Evolutionary conservation across 352 stramenopile species (phyloP), one percentile per base, ranked within the genome.

Genomic region (Phytopythium boreale): DNA sequence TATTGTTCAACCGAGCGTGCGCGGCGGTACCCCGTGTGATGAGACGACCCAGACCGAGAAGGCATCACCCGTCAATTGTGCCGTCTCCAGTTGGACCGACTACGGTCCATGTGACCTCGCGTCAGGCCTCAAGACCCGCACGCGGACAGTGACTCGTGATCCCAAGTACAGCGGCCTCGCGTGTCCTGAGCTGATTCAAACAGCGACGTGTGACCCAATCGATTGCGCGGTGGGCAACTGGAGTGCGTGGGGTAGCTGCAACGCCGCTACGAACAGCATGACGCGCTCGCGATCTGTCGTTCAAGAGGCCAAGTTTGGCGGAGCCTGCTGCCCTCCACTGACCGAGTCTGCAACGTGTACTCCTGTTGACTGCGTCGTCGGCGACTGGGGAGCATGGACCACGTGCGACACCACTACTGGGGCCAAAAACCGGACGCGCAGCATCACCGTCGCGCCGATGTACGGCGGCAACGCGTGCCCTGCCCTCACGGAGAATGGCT

Each of bases 161-260:
- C 71, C 82, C n/a, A 44, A 72, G 34, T 84, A 88, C 59, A 71
- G 75, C 9, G 82, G 82, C 1, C 60, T 84, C 8, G 60, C 69
- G 12, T 89, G 82, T 49, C 60, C 67, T 0, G 62, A 66, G 0
- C 63, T 84, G 3, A 61, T 61, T 0, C 74, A 87, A 31, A 56
- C 62, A 0, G 63, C 77, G 0, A 72, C 66, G 34, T 91, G 82
- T 49, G 80, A 88, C 27, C 68, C 76, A 0, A 67, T 92, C n/a
- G 70, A 88, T 64, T 92, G 80, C 50, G 66, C 67, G 0, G 62
- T 88, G 20, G 83, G 71, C 36, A 71, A 69, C 34, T 92, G 70
- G 70, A 76, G 64, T 10, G 29, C 49, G 0, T 90, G 64, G 59
- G 60, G 66, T 5, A 46, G 49, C 2, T 88, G 79, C 55, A 65